Percentiles rank a stretch among this genome's conserved stretches.
These are phyloP conservation scores for Tetradesmus obliquus DNA, from an alignment of 139 green algal genomes.

Conservation along the genomic window DNA sequence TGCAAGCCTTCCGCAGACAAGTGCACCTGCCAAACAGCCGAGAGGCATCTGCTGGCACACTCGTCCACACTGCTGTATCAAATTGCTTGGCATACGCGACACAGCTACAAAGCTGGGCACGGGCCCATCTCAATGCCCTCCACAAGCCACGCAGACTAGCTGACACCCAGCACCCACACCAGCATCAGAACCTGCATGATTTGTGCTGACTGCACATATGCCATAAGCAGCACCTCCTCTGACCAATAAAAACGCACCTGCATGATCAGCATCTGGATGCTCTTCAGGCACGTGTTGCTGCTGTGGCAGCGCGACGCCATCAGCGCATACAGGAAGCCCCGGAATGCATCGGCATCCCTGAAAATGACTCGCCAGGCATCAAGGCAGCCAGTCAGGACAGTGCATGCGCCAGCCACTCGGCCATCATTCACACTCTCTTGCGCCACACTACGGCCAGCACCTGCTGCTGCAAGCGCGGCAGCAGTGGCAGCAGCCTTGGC, in stretches of 20 bases:
- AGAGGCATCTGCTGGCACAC: too few relatives aligned
- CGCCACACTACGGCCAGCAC: constrained; percentile 6
- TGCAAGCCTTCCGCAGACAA: too few relatives aligned
- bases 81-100: too few relatives aligned
- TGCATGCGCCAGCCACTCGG: constrained; percentile 50
- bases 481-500: constrained; percentile 15
- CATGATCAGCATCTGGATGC: constrained; percentile 58
- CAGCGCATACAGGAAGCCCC: constrained; percentile 52
- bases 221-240: background rate
- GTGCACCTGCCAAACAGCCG: too few relatives aligned
- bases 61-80: too few relatives aligned
- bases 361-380: constrained; percentile 49
- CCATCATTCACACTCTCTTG: constrained; percentile 55
- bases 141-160: too few relatives aligned
- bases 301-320: constrained; percentile 55
- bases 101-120: too few relatives aligned
- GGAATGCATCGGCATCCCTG: constrained; percentile 41
- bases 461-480: constrained; percentile 19
- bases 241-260: background rate
- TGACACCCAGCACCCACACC: background rate
- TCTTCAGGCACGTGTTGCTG: constrained; percentile 52
- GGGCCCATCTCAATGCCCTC: too few relatives aligned
- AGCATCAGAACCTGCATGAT: background rate
- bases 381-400: constrained; percentile 48
- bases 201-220: background rate